Conservation (phyloP, 805 yeast genomes). For the Teunomyces tritomae region DNA sequence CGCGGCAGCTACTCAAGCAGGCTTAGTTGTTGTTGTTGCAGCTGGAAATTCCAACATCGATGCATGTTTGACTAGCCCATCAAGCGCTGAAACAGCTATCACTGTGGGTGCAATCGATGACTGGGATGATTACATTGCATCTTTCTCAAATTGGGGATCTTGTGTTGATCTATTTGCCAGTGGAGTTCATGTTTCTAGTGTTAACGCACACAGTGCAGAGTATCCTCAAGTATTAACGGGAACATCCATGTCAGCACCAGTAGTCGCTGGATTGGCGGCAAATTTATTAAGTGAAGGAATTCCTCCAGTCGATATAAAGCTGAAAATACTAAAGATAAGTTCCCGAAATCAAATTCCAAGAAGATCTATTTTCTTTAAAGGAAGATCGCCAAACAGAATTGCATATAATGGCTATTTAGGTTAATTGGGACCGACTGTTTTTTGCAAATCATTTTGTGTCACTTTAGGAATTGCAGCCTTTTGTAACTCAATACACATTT, state of each 20-base stretch:
- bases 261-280: slow-evolving; percentile 65
- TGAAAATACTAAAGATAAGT: slow-evolving; percentile 43
- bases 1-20: slow-evolving; percentile 69
- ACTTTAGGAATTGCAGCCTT: slow-evolving; percentile 1
- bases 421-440: not conserved
- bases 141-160: slow-evolving; percentile 89
- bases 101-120: slow-evolving; percentile 92
- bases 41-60: slow-evolving; percentile 81
- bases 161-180: slow-evolving; percentile 87
- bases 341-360: slow-evolving; percentile 47
- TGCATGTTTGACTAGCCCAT: slow-evolving; percentile 86
- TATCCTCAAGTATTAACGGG: slow-evolving; percentile 51
- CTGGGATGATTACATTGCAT: slow-evolving; percentile 62
- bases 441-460: not conserved
- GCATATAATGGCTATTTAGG: slow-evolving; percentile 29
- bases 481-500: not conserved
- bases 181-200: slow-evolving; percentile 67
- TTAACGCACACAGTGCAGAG: slow-evolving; percentile 33
- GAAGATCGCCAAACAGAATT: slow-evolving; percentile 61
- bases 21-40: slow-evolving; percentile 72
- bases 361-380: slow-evolving; percentile 43
- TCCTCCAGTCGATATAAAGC: slow-evolving; percentile 38
- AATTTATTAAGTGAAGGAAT: slow-evolving; percentile 54
- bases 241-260: slow-evolving; percentile 81
- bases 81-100: slow-evolving; percentile 67